Base-by-base conservation (phyloP, 129 eudicot species). In the Artemisia tridentata region DNA sequence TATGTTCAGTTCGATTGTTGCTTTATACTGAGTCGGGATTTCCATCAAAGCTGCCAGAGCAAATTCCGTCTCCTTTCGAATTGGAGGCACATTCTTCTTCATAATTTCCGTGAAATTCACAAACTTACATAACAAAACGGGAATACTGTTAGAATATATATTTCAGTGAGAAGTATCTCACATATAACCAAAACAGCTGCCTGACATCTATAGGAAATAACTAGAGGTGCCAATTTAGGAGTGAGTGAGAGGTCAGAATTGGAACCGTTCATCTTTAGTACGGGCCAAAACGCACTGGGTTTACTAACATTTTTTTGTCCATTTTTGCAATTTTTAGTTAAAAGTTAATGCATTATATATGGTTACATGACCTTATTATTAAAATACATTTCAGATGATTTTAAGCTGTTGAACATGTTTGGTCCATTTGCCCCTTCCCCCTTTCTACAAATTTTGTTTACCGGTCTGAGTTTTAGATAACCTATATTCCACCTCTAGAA, bases 11-110 rank as follows among this genome's bases (percentile, higher is more conserved):
- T 95, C 99, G 38, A 95, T 82, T 3, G 97, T 90, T 73, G 99
- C 99, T 77, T 95, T 95, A 73, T 95, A 95, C 67, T 95, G 99
- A 48, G 91, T 68, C 77, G 99, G 99, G 74, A 95, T 84, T 74
- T 95, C 99, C 99, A 95, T 95, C 71, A 95, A 64, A 68, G 99
- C 91, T 67, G 96, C 64, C 63, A 95, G 97, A 79, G 99, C 99
- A 80, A 95, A 95, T 71, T 95, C 97, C 5, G 99, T 88, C 88
- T 95, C 99, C 76, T 90, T 95, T n/a, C 99, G 89, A 50, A 86
- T 80, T 57, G 84, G 87, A 5, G 81, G 83, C 15, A 77, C 79
- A 64, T 80, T 88, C 84, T 95, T 95, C 17, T 81, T 63, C 99
- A 95, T 95, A 15, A 95, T 95, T 52, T 84, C 96, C 7, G 99